Conservation (phyloP, 2,329 filamentous ascomycete species). For the Periconia sp. region DNA sequence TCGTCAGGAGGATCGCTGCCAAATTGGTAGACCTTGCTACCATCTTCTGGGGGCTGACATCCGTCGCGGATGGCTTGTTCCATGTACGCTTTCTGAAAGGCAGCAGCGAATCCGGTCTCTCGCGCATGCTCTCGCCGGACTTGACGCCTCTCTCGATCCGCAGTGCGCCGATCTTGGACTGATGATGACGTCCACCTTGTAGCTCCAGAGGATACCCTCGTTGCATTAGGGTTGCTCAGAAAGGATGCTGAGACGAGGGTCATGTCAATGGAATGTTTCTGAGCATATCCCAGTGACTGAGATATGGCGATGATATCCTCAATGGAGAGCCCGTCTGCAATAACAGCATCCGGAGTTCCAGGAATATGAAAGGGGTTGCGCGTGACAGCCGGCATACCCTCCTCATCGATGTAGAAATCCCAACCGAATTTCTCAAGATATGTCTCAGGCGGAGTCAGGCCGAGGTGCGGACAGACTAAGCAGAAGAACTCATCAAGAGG, state of each 20-base stretch:
- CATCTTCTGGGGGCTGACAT: neutral
- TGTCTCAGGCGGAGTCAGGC: conserved; percentile 51
- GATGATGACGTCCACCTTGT: conserved; percentile 1
- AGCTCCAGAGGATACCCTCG: conserved; percentile 1
- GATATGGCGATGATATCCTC: conserved; percentile 40
- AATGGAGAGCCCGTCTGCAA: conserved; percentile 37
- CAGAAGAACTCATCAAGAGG: conserved; percentile 56
- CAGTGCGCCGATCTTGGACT: conserved; percentile 10
- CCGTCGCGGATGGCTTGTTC: neutral
- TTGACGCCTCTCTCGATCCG: conserved; percentile 20
- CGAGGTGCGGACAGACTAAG: conserved; percentile 54
- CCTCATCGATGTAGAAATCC: conserved; percentile 44
- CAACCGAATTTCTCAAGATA: conserved; percentile 59
- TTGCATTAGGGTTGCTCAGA: conserved; percentile 16
- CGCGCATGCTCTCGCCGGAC: conserved; percentile 16
- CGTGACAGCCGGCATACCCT: conserved; percentile 23
- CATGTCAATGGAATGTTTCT: conserved; percentile 13
- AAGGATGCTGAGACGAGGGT: conserved; percentile 20
- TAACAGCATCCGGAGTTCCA: conserved; percentile 18
- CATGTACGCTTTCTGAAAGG: conserved; percentile 15
- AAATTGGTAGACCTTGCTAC: too few relatives aligned
- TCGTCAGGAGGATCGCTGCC: too few relatives aligned
- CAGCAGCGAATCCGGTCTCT: conserved; percentile 5
- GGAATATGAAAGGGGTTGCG: conserved; percentile 19
- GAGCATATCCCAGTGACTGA: conserved; percentile 31